These are phyloP conservation scores for Paraconiothyrium brasiliense DNA, from an alignment of 2,329 filamentous ascomycete genomes.

Conservation along the genomic window DNA sequence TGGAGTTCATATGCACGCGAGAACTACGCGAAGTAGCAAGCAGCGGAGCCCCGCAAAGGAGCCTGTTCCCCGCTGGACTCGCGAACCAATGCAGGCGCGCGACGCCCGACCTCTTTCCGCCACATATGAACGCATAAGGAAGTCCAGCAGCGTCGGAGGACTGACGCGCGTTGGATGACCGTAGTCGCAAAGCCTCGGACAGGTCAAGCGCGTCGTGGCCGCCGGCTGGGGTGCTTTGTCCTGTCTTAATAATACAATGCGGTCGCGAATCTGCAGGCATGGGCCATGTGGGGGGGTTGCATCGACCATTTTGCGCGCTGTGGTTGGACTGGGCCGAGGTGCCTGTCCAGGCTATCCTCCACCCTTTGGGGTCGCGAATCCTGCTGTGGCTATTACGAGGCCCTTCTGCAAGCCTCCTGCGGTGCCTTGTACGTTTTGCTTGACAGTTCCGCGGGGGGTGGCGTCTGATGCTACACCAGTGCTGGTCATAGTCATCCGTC, in stretches of 20 bases:
- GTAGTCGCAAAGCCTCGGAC: background rate
- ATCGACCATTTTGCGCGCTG: constrained; percentile 25
- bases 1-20: constrained; percentile 21
- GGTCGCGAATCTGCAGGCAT: constrained; percentile 25
- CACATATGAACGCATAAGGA: background rate
- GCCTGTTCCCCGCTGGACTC: constrained; percentile 3
- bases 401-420: constrained; percentile 28
- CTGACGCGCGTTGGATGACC: background rate
- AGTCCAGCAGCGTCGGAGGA: background rate
- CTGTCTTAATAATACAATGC: constrained; percentile 42
- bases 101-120: background rate
- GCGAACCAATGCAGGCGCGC: constrained; percentile 1
- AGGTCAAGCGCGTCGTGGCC: background rate
- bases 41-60: constrained; percentile 24
- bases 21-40: constrained; percentile 4
- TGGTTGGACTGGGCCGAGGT: constrained; percentile 25
- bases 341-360: background rate
- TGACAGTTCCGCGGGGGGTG: constrained; percentile 17
- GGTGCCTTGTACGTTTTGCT: constrained; percentile 25
- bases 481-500: constrained; percentile 26
- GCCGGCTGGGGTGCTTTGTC: constrained; percentile 36
- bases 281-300: constrained; percentile 36
- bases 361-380: constrained; percentile 29
- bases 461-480: constrained; percentile 22
- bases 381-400: constrained; percentile 33